Base-by-base conservation (phyloP, 2,329 filamentous ascomycete species). In the Fusarium aywerte region DNA sequence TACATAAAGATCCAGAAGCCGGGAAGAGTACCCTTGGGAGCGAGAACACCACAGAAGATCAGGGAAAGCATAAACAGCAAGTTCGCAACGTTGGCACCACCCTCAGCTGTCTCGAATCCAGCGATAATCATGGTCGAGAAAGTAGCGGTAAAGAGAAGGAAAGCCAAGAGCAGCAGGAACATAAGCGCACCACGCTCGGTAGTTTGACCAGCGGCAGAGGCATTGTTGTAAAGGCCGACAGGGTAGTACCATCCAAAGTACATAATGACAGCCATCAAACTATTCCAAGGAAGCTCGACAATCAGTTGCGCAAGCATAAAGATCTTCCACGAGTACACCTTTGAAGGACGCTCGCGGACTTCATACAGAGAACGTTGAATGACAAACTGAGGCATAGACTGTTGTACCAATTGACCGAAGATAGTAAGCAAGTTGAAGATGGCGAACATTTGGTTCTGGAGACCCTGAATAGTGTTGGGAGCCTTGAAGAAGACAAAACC, bases 201-300 rank as follows among this genome's bases (percentile, higher is more conserved):
- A 2, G 90, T 85, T 65, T 88, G 81, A 62, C 85, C 84, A 5
- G 87, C 87, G 1, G 82, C 82, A 16, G 83, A 79, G 3, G 91
- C 91, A 73, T 95, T 94, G 60, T 80, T 79, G 77, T 92, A 88
- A 11, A 96, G 85, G 3, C 92, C 92, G 54, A 96, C 87, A 2
- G 93, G 92, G 76, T 94, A 97, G 82, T 97, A 97, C 87, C 91
- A 95, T 76, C 84, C 89, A 73, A 92, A 84, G 82, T 84, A 97
- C 81, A 94, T 90, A 67, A 96, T 80, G n/a, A 89, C 84, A 5
- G 88, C 87, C 84, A 92, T 90, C 40, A 96, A 78, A 0, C 89
- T 85, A 75, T 96, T 93, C 89, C 92, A 97, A 0, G 93, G 92
- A 3, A 97, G 81, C 77, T 97, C 94, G 60, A 95, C 92, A 29